A percentile compares a stretch with the other conserved stretches of the same genome.
phyloP scores from a whole-genome alignment of 148 eudicot genomes.

The Beta vulgaris region DNA sequence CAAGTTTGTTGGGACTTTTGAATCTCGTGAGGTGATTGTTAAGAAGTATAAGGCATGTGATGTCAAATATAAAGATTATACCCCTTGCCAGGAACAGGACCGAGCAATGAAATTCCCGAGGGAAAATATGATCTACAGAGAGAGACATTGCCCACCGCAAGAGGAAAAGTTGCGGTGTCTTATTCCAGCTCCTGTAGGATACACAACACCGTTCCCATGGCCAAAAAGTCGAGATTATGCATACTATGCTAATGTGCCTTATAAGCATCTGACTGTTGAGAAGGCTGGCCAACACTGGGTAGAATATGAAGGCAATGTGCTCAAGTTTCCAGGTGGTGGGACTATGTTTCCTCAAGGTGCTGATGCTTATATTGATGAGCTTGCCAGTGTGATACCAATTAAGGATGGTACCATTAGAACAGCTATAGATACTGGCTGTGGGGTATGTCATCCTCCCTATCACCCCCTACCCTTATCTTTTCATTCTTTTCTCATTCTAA shows the following conservation, averaged over 20 bases:
- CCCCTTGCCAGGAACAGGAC: conserved; percentile 84
- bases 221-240: conserved; percentile 85
- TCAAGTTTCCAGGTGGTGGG: conserved; percentile 91
- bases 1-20: conserved; percentile 35
- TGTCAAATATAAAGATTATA: conserved; percentile 57
- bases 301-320: conserved; percentile 67
- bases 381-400: conserved; percentile 79
- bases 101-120: conserved; percentile 85
- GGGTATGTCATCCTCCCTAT: conserved; percentile 41
- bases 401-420: conserved; percentile 69
- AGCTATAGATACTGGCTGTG: conserved; percentile 82
- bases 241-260: conserved; percentile 81
- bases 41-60: conserved; percentile 54
- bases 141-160: conserved; percentile 75
- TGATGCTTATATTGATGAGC: conserved; percentile 80
- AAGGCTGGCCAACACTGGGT: conserved; percentile 89
- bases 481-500: background rate
- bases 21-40: conserved; percentile 45
- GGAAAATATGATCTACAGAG: conserved; percentile 75
- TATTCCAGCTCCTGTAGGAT: conserved; percentile 85
- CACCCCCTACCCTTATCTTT: background rate
- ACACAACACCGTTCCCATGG: conserved; percentile 73
- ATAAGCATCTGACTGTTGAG: conserved; percentile 70
- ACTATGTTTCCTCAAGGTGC: conserved; percentile 93
- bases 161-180: conserved; percentile 71